Conservation (phyloP, 225 moss, liverwort and hornwort species). For the Antitrichia curtipendula region DNA sequence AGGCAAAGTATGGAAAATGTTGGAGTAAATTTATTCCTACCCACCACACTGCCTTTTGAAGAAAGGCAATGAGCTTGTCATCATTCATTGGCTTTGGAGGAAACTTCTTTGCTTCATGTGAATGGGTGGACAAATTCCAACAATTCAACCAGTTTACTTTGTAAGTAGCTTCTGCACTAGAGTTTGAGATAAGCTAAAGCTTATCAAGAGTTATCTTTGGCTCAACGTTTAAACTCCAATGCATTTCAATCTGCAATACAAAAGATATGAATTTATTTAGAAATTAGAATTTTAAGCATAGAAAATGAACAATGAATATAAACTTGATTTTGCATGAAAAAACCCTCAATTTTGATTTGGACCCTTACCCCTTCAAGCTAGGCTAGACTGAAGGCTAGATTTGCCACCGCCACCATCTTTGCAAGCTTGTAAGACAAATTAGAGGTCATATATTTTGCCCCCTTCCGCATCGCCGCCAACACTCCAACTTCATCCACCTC, state of each 20-base stretch:
- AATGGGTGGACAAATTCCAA: not conserved
- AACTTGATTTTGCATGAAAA: no score
- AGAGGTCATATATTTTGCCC: not conserved
- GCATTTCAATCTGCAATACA: not conserved
- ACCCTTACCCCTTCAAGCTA: not conserved
- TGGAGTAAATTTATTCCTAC: not conserved
- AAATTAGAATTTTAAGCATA: no score
- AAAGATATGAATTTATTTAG: not conserved
- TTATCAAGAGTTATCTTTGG: not conserved
- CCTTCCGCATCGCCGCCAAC: accelerated
- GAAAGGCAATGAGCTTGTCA: not conserved
- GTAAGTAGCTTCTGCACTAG: not conserved
- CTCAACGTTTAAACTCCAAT: not conserved
- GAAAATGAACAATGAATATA: no score
- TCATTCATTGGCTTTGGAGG: not conserved
- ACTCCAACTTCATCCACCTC: not conserved
- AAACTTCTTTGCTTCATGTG: not conserved
- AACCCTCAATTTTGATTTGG: no score
- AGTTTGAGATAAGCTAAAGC: not conserved
- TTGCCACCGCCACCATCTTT: not conserved
- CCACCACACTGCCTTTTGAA: not conserved
- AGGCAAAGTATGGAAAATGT: no score
- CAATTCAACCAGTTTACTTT: not conserved
- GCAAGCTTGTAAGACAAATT: not conserved
- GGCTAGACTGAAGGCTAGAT: accelerated